phyloP scores from a whole-genome alignment of 805 yeast genomes.

The Kodamaea leandrae region DNA sequence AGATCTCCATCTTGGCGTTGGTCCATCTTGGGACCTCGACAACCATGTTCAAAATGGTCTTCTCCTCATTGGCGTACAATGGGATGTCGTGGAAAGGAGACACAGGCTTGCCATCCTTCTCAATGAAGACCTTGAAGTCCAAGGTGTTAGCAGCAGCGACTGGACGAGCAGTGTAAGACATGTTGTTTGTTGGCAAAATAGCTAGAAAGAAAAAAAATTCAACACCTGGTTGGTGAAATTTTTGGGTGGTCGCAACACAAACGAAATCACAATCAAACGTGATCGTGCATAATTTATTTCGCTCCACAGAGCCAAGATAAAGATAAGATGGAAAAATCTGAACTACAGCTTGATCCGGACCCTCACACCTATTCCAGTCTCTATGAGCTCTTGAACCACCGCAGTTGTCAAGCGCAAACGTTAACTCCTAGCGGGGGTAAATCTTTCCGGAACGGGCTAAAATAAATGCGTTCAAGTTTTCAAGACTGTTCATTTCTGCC shows the following conservation, averaged over 20 bases:
- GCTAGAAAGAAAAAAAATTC: not conserved
- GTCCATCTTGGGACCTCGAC: conserved; percentile 99
- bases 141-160: conserved; percentile 94
- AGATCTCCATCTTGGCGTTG: conserved; percentile 94
- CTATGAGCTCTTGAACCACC: too few species aligned
- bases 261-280: conserved; percentile 8
- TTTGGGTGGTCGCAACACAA: not conserved
- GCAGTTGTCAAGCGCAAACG: too few species aligned
- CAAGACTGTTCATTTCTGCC: conserved; percentile 51
- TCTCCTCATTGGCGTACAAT: conserved; percentile 89
- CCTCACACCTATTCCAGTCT: too few species aligned
- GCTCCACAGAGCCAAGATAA: not conserved
- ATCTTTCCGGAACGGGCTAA: not conserved
- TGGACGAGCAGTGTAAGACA: conserved; percentile 87
- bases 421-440: too few species aligned
- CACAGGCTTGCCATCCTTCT: conserved; percentile 89
- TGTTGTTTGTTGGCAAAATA: conserved; percentile 19
- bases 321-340: too few species aligned
- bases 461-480: conserved; percentile 1
- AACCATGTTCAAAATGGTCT: conserved; percentile 73
- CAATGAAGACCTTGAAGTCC: conserved; percentile 88
- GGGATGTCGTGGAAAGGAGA: conserved; percentile 84
- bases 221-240: not conserved
- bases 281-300: conserved; percentile 1
- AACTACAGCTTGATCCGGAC: too few species aligned